Evolutionary conservation across 2,329 filamentous ascomycete species (phyloP).

Genomic region (Rhinocladiella similis): DNA sequence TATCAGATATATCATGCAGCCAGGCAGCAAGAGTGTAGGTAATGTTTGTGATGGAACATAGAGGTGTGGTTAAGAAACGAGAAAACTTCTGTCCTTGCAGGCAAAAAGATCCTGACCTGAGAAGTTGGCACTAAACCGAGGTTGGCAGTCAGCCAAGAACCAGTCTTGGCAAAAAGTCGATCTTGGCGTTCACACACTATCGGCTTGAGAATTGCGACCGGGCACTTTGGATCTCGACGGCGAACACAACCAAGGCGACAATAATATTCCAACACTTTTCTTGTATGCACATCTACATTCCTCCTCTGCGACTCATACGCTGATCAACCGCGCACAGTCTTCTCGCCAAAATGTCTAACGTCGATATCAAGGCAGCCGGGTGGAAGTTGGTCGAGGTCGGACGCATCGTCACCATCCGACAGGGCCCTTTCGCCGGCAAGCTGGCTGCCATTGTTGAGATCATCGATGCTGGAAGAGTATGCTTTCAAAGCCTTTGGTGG

Average conservation of each 20-base stretch:
- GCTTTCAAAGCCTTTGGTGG: conserved; percentile 46
- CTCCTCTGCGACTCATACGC: conserved; percentile 3
- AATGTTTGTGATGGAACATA: too few relatives aligned
- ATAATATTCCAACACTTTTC: conserved; percentile 12
- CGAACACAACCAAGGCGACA: conserved; percentile 5
- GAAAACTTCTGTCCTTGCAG: too few relatives aligned
- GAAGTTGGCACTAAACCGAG: too few relatives aligned
- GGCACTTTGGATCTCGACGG: not conserved
- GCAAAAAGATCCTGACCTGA: too few relatives aligned
- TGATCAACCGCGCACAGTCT: conserved; percentile 20
- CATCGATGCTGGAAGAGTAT: conserved; percentile 99
- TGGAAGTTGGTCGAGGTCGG: conserved; percentile 99
- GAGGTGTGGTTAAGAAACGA: too few relatives aligned
- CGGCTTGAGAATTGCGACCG: not conserved
- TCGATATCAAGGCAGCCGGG: conserved; percentile 75
- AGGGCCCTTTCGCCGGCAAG: conserved; percentile 77
- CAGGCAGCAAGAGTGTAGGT: too few relatives aligned
- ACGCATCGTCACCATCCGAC: conserved; percentile 90
- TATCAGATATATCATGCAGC: too few relatives aligned
- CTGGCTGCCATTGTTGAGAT: conserved; percentile 97
- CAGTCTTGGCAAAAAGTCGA: conserved; percentile 3
- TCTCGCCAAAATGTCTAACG: conserved; percentile 66
- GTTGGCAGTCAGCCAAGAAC: not conserved
- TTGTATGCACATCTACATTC: conserved; percentile 9
- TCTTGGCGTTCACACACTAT: conserved; percentile 13